Base-by-base conservation (phyloP, 78 protist species). In the Dictyostelium citrinum region DNA sequence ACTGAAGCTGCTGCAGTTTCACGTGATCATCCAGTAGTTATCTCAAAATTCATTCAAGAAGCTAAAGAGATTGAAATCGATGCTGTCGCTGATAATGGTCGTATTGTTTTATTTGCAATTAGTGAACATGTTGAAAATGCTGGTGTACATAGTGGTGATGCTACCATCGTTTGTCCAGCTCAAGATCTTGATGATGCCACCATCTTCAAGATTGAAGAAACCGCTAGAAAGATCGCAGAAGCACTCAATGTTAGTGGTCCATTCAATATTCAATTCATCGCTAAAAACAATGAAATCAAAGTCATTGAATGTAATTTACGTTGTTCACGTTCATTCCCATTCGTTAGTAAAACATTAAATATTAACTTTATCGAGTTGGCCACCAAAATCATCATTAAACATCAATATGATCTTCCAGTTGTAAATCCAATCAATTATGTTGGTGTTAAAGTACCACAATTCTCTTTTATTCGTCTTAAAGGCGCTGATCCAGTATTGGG, bases 101-200 rank as follows among this genome's bases (percentile, higher is more conserved):
- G 78, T 33, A 82, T 98, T 45, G 77, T 99, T 68, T 84, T 95
- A 84, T 96, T 95, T 82, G 98, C 98, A 85, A 93, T 99, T 77
- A 95, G 98, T 41, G 99, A 99, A 92, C 99, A 99, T 95, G 97
- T 99, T 27, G 99, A 99, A 91, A 98, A 99, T 79, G 99, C 99
- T 3, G 99, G 99, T 72, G 99, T 99, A 43, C 99, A 99, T 96
- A 90, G 97, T 7, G 99, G 99, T 14, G 99, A 99, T 79, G 99
- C 99, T 5, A 98, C 99, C 2, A 90, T 99, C 51, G 96, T 99
- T 27, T 98, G 97, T 74, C 99, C 99, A 29, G 97, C 98, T n/a
- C 98, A 95, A 84, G 96, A 97, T 72, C 95, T 96, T 35, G 96
- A 97, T 60, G 86, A 24, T 81, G 90, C 82, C 75, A 97, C 98